Base-by-base conservation (phyloP, 495 filamentous ascomycete genomes). In the Neurospora pannonica region DNA sequence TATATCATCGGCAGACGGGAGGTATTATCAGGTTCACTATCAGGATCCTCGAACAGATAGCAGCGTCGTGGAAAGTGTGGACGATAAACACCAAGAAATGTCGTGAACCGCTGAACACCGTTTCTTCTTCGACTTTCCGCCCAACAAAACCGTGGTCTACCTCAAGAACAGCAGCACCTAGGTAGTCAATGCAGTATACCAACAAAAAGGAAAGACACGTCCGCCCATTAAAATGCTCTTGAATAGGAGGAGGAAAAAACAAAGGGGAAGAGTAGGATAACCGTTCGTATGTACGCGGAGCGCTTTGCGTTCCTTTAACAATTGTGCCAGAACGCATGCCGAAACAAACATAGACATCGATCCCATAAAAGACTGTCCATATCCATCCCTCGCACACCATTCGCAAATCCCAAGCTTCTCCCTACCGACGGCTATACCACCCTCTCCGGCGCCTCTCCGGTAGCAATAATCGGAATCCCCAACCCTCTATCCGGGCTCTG, bases 401-500 rank as follows among this genome's bases (percentile, higher is more conserved):
- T 38, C 37, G 7, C 37, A 38, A 38, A 38, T 38, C 37, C 37
- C 37, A 38, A 38, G 37, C 37, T 38, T 38, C 40, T 24, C 9
- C 24, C 13, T 17, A 75, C 36, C 74, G 13, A 34, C 19, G 34
- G 8, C 74, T 83, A 98, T 78, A 98, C 96, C 73, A 92, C 92
- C 48, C 87, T 91, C 85, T 97, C 94, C 11, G 93, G 87, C 75
- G 86, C 84, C 85, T 99, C 96, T 38, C 92, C 93, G 76, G 93
- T 91, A 8, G 96, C 96, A 78, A 99, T 93, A 73, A 99, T 87
- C 19, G 97, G 91, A 36, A 97, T 89, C 8, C 89, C 89, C 60
- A 98, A 84, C 13, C 97, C 96, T 60, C 96, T 88, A 75, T 97
- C 96, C 7, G 97, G 96, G 81, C 95, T 98, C 81, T 97, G 94